phyloP scores from a whole-genome alignment of 2,329 filamentous ascomycete genomes.

The Ascochyta koolunga region DNA sequence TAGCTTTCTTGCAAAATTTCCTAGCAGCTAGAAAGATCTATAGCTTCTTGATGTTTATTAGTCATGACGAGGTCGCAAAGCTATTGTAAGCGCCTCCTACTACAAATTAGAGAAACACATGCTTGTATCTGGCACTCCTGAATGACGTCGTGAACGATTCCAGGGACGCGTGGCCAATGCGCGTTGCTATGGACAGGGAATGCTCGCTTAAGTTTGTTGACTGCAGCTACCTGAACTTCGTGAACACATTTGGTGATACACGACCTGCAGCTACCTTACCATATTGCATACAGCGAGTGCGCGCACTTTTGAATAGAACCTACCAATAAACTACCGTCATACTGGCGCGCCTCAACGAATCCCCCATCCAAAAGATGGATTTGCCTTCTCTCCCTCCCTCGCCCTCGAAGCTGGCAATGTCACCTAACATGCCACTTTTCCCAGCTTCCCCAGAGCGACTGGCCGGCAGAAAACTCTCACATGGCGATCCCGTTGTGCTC shows the following conservation, averaged over 20 bases:
- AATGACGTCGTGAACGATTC: slow-evolving; percentile 10
- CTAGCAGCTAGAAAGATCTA: no score
- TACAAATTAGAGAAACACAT: no score
- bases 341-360: slow-evolving; percentile 47
- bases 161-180: slow-evolving; percentile 21
- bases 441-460: slow-evolving; percentile 68
- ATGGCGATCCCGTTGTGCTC: slow-evolving; percentile 30
- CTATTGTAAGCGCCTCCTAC: no score
- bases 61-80: no score
- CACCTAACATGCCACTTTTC: slow-evolving; percentile 64
- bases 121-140: no score
- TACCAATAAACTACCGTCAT: slow-evolving; percentile 33
- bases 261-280: slow-evolving; percentile 12
- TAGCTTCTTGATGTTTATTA: no score
- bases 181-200: slow-evolving; percentile 34
- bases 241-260: slow-evolving; percentile 15
- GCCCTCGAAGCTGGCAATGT: slow-evolving; percentile 59
- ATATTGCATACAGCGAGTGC: slow-evolving; percentile 15
- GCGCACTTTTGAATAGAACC: slow-evolving; percentile 3
- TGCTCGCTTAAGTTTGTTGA: slow-evolving; percentile 39
- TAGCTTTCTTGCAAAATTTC: no score
- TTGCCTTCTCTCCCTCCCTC: slow-evolving; percentile 44
- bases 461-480: slow-evolving; percentile 53
- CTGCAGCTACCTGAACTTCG: slow-evolving; percentile 18
- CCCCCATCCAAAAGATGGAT: slow-evolving; percentile 40